Evolutionary conservation across 2,329 filamentous ascomycete genomes (phyloP).

Genomic region (Xylaria digitata): DNA sequence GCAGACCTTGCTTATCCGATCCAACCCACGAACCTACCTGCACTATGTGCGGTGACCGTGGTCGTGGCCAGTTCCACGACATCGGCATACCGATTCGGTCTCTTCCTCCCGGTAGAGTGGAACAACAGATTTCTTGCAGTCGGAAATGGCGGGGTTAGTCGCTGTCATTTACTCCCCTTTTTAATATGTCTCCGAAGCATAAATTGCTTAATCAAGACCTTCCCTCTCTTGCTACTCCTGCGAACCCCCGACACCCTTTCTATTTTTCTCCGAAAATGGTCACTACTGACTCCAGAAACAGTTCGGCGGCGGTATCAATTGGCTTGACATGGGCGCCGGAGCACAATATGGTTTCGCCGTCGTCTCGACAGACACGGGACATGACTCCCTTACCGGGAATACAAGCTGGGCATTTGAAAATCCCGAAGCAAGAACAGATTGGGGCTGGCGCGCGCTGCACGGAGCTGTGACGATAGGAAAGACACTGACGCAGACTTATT

Average conservation of each 20-base stretch:
- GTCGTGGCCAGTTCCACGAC: slow-evolving; percentile 48
- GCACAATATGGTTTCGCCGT: slow-evolving; percentile 55
- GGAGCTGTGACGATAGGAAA: slow-evolving; percentile 62
- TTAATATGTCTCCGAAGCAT: too few relatives aligned
- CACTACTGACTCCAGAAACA: too few relatives aligned
- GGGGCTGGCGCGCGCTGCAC: slow-evolving; percentile 58
- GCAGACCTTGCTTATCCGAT: slow-evolving; percentile 51
- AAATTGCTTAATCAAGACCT: too few relatives aligned
- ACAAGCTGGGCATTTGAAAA: slow-evolving; percentile 54
- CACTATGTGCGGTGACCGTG: slow-evolving; percentile 54
- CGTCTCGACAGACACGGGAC: slow-evolving; percentile 58
- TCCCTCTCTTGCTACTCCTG: too few relatives aligned
- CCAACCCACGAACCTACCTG: slow-evolving; percentile 53
- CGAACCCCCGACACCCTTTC: too few relatives aligned
- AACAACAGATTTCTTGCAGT: slow-evolving; percentile 53
- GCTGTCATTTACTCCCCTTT: too few relatives aligned
- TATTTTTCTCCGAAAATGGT: too few relatives aligned
- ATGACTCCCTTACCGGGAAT: slow-evolving; percentile 51
- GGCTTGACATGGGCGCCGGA: slow-evolving; percentile 50
- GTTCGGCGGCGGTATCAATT: slow-evolving; percentile 53
- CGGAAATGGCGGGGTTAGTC: slow-evolving; percentile 51
- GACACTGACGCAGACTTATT: slow-evolving; percentile 60
- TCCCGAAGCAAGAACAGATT: slow-evolving; percentile 53
- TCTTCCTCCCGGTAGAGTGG: slow-evolving; percentile 55
- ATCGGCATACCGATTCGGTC: slow-evolving; percentile 53